Evolutionary conservation across 2,329 filamentous ascomycete species (phyloP).

Genomic region (Hirsutella thompsonii): DNA sequence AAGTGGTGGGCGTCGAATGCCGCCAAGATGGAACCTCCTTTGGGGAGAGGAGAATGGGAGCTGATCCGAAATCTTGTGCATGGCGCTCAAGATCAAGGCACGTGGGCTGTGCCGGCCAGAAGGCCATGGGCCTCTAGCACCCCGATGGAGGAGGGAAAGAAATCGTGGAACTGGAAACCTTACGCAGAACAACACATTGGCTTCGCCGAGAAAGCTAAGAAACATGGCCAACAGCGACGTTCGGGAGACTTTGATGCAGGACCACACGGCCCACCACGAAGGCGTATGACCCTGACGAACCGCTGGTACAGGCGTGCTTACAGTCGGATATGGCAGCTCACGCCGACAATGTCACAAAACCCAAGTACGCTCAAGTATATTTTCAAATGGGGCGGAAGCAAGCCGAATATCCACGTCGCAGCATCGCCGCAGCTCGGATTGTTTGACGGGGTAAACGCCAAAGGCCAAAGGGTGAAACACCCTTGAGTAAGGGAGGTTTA

Average conservation of each 20-base stretch:
- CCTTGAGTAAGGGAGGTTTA: conserved; percentile 1
- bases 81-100: conserved; percentile 22
- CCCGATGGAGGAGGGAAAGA: neutral
- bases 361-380: conserved; percentile 16
- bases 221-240: conserved; percentile 17
- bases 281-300: conserved; percentile 18
- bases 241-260: conserved; percentile 23
- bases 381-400: conserved; percentile 32
- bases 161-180: conserved; percentile 27
- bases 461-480: conserved; percentile 10
- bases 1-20: conserved; percentile 33
- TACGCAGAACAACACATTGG: conserved; percentile 26
- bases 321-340: conserved; percentile 28
- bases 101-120: conserved; percentile 24
- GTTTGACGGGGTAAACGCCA: conserved; percentile 31
- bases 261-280: conserved; percentile 21
- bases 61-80: conserved; percentile 31
- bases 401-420: conserved; percentile 16
- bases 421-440: conserved; percentile 24
- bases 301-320: conserved; percentile 37
- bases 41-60: conserved; percentile 42
- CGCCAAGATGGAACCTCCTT: conserved; percentile 38
- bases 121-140: conserved; percentile 10
- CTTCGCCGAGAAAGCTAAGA: conserved; percentile 22
- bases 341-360: conserved; percentile 26